Evolutionary conservation across 129 eudicot genomes (phyloP).

Genomic region (Flaveria bidentis): DNA sequence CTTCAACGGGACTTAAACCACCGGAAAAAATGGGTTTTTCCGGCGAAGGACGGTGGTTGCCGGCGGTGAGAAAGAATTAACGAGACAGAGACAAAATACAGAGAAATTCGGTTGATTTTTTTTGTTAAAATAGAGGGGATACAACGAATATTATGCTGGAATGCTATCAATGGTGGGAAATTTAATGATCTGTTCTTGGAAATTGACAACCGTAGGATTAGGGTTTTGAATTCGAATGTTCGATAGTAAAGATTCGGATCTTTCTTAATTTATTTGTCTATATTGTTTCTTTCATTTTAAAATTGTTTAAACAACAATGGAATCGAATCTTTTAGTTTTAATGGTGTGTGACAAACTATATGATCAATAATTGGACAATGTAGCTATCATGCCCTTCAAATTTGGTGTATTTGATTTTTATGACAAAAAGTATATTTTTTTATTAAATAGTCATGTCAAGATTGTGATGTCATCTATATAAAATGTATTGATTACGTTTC

Average conservation of each 20-base stretch:
- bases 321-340: conserved; percentile 31
- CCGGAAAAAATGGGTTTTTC: background rate
- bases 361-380: conserved; percentile 16
- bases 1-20: conserved; percentile 11
- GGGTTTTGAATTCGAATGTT: conserved; percentile 43
- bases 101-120: conserved; percentile 25
- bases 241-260: conserved; percentile 61
- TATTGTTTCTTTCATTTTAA: background rate
- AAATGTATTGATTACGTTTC: background rate
- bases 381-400: conserved; percentile 20
- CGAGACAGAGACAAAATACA: background rate
- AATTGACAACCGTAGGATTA: conserved; percentile 49
- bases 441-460: background rate
- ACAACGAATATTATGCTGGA: conserved; percentile 29
- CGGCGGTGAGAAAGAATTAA: conserved; percentile 2
- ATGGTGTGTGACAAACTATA: conserved; percentile 26
- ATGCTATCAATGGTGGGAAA: conserved; percentile 26
- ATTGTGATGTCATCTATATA: background rate
- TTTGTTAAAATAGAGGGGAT: conserved; percentile 19
- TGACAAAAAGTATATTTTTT: background rate
- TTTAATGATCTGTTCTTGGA: background rate
- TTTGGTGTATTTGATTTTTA: background rate
- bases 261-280: conserved; percentile 18
- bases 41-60: conserved; percentile 2
- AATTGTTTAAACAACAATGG: conserved; percentile 7